Evolutionary conservation across 371 early-diverging fungal genomes (phyloP).

Genomic region (Choanephora cucurbitarum): DNA sequence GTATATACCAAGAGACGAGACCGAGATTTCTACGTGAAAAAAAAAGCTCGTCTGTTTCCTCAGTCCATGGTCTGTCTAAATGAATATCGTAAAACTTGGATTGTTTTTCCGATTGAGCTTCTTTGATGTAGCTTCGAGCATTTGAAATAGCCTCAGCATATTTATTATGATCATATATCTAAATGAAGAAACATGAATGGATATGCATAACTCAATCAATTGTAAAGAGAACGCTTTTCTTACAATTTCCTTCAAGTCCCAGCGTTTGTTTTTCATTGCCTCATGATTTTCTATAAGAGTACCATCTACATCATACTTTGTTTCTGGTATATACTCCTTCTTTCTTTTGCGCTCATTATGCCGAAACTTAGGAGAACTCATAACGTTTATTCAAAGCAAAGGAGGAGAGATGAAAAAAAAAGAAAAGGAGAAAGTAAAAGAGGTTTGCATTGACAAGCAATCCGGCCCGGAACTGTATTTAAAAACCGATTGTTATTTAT

Average conservation of each 20-base stretch:
- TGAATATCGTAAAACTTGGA: background rate
- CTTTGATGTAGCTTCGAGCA: constrained; percentile 13
- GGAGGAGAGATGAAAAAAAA: background rate
- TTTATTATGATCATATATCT: constrained; percentile 34
- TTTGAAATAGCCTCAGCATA: constrained; percentile 21
- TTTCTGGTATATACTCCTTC: constrained; percentile 37
- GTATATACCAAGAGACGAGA: constrained; percentile 41
- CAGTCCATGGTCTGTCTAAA: constrained; percentile 35
- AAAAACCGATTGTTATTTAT: background rate
- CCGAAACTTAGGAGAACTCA: constrained; percentile 5
- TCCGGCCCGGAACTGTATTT: background rate
- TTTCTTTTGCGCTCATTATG: constrained; percentile 14
- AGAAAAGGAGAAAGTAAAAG: background rate
- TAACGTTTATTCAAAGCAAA: too few relatives aligned
- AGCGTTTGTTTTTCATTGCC: constrained; percentile 28
- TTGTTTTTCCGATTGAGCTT: constrained; percentile 27
- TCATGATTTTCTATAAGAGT: constrained; percentile 36
- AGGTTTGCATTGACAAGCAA: background rate
- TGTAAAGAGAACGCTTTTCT: constrained; percentile 1
- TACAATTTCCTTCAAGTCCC: constrained; percentile 51
- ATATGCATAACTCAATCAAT: too few relatives aligned
- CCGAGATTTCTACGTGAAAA: constrained; percentile 43
- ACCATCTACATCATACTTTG: constrained; percentile 43
- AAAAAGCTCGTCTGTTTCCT: constrained; percentile 45
- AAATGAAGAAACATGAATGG: background rate